Base-by-base conservation (phyloP, 1,284 basidiomycete species). In the Hortiboletus rubellus region DNA sequence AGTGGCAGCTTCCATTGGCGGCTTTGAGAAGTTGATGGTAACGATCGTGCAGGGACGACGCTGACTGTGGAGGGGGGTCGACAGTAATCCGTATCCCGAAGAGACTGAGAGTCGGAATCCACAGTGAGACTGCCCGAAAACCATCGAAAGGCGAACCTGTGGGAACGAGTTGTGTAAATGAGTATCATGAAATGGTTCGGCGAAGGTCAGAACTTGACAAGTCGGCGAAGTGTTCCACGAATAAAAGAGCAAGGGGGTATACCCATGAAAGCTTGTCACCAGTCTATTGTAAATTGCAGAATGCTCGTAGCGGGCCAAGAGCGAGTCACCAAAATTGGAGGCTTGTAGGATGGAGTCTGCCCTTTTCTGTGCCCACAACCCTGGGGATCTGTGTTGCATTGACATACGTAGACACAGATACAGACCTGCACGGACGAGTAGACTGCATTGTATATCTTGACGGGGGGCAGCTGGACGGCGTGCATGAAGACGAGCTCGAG, bases 341-440 rank as follows among this genome's bases (percentile, higher is more conserved):
- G 27, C 27, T 27, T 27, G 27, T 27, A 27, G 27, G 27, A 27
- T 22, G 22, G 22, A 22, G 22, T 22, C 91, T 85, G 4, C 94
- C 95, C 77, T 99, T 99, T 76, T 97, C 94, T 59, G 99, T 91
- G 43, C 97, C 97, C 9, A 97, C 97, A 43, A 99, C 96, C 76
- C 99, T 99, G 69, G 99, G 86, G 62, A 99, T 98, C 76, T 99
- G 97, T 7, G 97, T 99, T 63, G 96, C 96, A 78, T 99, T 99
- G 65, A 94, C 92, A 75, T 84, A 98, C 66, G 92, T 3, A 22
- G 22, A 27, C 59, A 56, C 46, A 52, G 30, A 45, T 34, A 58
- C 74, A 40, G 57, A 89, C 89, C 85, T 92, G 90, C 10, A 92
- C 91, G 24, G 89, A 91, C 14, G 89, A 91, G 67, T 92, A 92